Base-by-base conservation (phyloP, 1,284 basidiomycete species). In the Singerocomus rubriflavus region DNA sequence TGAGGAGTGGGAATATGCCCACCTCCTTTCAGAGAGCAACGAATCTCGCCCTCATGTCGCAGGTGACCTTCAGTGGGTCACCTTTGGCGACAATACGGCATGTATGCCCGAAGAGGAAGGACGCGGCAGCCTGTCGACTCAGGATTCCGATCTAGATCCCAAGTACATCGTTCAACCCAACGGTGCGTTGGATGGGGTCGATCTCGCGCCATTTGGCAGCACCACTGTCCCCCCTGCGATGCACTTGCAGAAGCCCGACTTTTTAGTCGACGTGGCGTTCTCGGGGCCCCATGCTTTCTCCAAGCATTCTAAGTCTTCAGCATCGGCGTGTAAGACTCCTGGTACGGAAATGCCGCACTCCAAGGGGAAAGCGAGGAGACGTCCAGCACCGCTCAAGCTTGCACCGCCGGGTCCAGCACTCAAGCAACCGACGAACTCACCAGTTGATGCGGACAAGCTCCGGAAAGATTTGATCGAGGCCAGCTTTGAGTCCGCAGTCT, bases 1-100 rank as follows among this genome's bases (percentile, higher is more conserved):
- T 26, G 86, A 88, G 65, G 77, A 80, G 57, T 73, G 76, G 72
- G 85, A 88, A 62, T 85, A 83, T 58, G 69, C 75, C 13, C 81
- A 79, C 51, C 74, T 88, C 11, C 72, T 87, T 25, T 46, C 49
- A 16, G 65, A 65, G 31, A 59, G 63, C n/a, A 64, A 52, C n/a
- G 52, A 40, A n/a, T 48, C 46, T 39, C 44, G 47, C n/a, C 53
- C 54, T 42, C 42, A 32, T 13, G 42, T 42, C 11, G 16, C 42
- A 16, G 51, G 62, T 44, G 56, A 66, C n/a, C 36, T 66, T 21
- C 66, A 70, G 37, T 80, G 77, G 78, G 72, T 77, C 34, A 69
- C 68, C 11, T 78, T 80, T 55, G 65, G 62, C 13, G 65, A 61
- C 5, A 53, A 41, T 13, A 42, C 11, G 27, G 21, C 48, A 33